Percentiles rank a stretch among this genome's conserved stretches.
Evolutionary conservation across 306 rosid species (phyloP).

Genomic region (Delonix regia): DNA sequence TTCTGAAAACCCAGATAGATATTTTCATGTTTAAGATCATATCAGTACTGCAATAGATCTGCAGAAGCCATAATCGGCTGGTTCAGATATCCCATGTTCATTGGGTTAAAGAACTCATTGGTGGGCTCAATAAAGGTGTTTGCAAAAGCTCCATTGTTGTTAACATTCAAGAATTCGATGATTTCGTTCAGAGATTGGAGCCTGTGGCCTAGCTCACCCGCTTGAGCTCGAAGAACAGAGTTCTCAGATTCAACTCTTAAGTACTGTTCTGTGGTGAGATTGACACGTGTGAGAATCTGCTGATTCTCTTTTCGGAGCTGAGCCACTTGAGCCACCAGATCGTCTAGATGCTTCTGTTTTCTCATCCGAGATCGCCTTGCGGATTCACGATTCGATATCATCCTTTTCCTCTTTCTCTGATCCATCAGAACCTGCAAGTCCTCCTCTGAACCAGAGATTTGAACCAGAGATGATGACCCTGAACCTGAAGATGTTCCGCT

Average conservation of each 20-base stretch:
- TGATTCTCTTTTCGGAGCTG: conserved; percentile 74
- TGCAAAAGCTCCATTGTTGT: conserved; percentile 41
- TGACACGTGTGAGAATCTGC: conserved; percentile 60
- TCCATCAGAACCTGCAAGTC: conserved; percentile 66
- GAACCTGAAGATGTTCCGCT: conserved; percentile 67
- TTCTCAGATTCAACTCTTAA: conserved; percentile 73
- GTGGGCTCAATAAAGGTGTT: conserved; percentile 43
- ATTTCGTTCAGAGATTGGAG: conserved; percentile 76
- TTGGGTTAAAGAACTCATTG: conserved; percentile 51
- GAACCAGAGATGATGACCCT: conserved; percentile 43
- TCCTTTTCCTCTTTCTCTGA: conserved; percentile 89
- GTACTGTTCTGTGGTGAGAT: conserved; percentile 64
- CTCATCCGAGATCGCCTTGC: conserved; percentile 91
- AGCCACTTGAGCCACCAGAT: conserved; percentile 64
- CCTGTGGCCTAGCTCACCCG: conserved; percentile 62
- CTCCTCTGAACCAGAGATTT: conserved; percentile 75
- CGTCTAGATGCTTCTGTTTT: conserved; percentile 92
- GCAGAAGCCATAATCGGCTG: conserved; percentile 77
- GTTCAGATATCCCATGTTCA: conserved; percentile 50
- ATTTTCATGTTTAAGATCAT: background rate
- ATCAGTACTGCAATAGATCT: conserved; percentile 55
- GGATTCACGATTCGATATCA: conserved; percentile 93
- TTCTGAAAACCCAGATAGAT: background rate
- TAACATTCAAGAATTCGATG: conserved; percentile 42
- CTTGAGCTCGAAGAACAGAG: conserved; percentile 79